phyloP scores from a whole-genome alignment of 106 monocot genomes.

The Platanthera guangdongensis region DNA sequence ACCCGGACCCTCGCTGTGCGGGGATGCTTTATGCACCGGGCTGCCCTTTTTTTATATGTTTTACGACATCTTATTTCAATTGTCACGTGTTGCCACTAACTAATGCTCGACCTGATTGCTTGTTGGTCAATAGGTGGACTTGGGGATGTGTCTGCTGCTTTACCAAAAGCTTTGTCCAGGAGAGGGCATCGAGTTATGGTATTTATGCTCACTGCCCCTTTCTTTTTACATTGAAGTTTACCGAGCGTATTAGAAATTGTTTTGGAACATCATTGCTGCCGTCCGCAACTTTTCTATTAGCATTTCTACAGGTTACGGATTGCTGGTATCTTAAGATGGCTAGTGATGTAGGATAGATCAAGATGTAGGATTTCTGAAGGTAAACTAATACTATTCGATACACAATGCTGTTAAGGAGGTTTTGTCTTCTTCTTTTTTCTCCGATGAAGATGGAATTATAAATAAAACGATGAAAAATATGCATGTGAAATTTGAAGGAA shows the following conservation, averaged over 20 bases:
- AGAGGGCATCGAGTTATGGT: slow-evolving; percentile 59
- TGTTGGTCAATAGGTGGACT: slow-evolving; percentile 51
- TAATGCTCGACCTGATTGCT: not conserved
- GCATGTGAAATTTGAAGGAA: not conserved
- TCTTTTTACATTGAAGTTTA: not conserved
- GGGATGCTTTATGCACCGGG: no score
- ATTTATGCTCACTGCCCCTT: not conserved
- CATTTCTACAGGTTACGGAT: not conserved
- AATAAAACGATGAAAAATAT: not conserved
- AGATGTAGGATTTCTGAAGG: not conserved
- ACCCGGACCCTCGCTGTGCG: no score
- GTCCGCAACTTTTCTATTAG: not conserved
- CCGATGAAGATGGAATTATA: not conserved
- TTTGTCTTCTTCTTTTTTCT: not conserved
- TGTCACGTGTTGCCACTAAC: not conserved
- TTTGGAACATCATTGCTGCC: not conserved
- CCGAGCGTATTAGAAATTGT: not conserved
- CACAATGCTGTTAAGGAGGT: not conserved
- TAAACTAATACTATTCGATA: not conserved
- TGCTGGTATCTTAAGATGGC: not conserved
- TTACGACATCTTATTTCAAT: not conserved
- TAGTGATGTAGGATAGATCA: not conserved
- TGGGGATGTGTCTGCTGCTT: slow-evolving; percentile 79
- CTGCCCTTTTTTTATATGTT: not conserved
- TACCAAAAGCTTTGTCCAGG: slow-evolving; percentile 73